These are phyloP conservation scores for Tuber calosporum DNA, from an alignment of 495 filamentous ascomycete species.

Conservation along the genomic window DNA sequence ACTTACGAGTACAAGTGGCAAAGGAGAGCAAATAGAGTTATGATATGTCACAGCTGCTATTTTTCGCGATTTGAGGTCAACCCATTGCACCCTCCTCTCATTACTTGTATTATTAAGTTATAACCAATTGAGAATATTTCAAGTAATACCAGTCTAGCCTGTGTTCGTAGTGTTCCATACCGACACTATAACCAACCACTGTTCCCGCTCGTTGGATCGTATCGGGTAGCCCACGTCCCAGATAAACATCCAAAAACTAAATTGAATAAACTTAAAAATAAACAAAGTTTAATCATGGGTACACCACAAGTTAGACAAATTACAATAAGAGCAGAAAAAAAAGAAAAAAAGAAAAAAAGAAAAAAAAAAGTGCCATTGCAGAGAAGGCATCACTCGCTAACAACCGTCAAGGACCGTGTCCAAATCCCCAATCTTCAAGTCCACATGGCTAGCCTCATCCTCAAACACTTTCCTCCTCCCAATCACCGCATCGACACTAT, in stretches of 20 bases:
- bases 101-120: no score
- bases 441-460: not conserved
- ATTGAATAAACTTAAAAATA: not conserved
- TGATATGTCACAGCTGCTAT: not conserved
- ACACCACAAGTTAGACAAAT: not conserved
- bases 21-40: not conserved
- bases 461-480: constrained; percentile 3
- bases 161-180: not conserved
- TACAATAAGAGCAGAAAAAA: not conserved
- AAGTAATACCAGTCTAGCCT: not conserved
- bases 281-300: not conserved
- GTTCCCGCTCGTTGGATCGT: not conserved
- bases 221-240: not conserved
- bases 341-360: not conserved
- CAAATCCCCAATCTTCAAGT: constrained; percentile 1
- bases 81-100: not conserved
- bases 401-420: not conserved
- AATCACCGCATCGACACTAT: not conserved
- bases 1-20: not conserved
- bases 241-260: not conserved
- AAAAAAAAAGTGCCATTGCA: not conserved
- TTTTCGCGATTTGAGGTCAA: not conserved
- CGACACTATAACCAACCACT: not conserved
- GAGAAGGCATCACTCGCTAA: not conserved
- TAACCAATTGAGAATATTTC: not conserved